Evolutionary conservation across 805 yeast species (phyloP), one percentile per base, ranked within the genome.

Genomic region (Hanseniaspora vineae): DNA sequence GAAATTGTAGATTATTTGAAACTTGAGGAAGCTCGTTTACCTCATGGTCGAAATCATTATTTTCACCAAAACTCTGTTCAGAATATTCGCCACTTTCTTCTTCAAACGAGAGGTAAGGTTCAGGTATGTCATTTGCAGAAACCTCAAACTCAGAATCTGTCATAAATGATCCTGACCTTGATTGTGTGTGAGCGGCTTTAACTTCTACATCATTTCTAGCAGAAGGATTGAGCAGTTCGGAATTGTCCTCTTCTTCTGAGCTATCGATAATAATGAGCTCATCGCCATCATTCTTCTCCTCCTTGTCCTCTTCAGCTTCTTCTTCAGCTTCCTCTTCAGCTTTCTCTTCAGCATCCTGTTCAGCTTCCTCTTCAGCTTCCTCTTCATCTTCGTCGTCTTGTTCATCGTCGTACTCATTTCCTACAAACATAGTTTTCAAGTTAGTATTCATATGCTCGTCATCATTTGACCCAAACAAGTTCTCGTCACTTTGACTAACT

Each of bases 311-410:
- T 33, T 42, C 48, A 20, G 23, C 31, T 15, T 50, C 50, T 15
- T 49, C 52, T n/a, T 53, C 54, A 14, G 48, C 53, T 4, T 46
- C 54, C 6, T 46, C 53, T 12, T 55, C 58, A n/a, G 46, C 35
- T 37, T 53, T 51, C 3, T 51, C 52, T 10, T 20, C 43, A 18
- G 48, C 52, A 35, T 23, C 33, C 6, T 11, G 17, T 6, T 37
- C 40, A n/a, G 6, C 40, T 18, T 37, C 40, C 11, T 42, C 31
- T 42, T 31, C 19, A 12, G 2, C 32, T 8, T 35, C 45, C 8
- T 35, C 40, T 33, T 19, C 37, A 12, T 33, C 39, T 31, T 10
- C 12, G 6, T 12, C n/a, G 8, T 6, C 12, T 14, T 14, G 10
- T 12, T 31, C 12, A 31, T 31, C 33, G 33, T n/a, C n/a, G n/a